Evolutionary conservation across 1,284 basidiomycete species (phyloP), one percentile per base, ranked within the genome.

Genomic region (Hemileia vastatrix): DNA sequence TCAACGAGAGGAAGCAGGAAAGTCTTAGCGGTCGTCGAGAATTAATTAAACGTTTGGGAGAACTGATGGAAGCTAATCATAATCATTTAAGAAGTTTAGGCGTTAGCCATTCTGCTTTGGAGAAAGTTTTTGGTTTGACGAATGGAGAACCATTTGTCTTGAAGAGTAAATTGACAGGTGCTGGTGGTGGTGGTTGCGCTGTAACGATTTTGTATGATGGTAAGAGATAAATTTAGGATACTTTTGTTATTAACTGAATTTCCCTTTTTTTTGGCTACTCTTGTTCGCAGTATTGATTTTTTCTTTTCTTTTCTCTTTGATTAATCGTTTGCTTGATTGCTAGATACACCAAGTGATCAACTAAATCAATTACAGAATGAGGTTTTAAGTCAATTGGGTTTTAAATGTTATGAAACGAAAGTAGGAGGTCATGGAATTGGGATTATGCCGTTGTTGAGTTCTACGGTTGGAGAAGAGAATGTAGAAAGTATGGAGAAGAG

Each of bases 121-220:
- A 99, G 77, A 78, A 81, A 44, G 91, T 97, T 69, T 84, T 86
- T 58, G 78, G 80, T 32, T 84, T 82, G 70, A 90, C 91, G 0
- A 77, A 80, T 3, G 79, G 79, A 13, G 72, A 78, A 65, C 84
- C 85, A 5, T 88, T 86, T 77, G 78, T 78, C 4, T 80, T 98
- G 52, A 85, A 85, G 67, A 96, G 94, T n/a, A 99, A 99, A 80
- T 78, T 99, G 58, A 99, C 95, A 1, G 95, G 95, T 45, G 94
- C 95, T 2, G 95, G 95, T n/a, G 95, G 95, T 27, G 95, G 95
- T 15, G 95, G 95, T 15, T 98, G 95, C 72, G 88, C 94, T 1
- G 91, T 98, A 27, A 97, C 93, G 4, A 83, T 98, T 33, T 81
- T 98, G 55, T 93, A 93, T 54, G 91, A 96, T 78, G 83, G 90